Base-by-base conservation (phyloP, 176 grass and related monocot genomes). In the Lolium rigidum region DNA sequence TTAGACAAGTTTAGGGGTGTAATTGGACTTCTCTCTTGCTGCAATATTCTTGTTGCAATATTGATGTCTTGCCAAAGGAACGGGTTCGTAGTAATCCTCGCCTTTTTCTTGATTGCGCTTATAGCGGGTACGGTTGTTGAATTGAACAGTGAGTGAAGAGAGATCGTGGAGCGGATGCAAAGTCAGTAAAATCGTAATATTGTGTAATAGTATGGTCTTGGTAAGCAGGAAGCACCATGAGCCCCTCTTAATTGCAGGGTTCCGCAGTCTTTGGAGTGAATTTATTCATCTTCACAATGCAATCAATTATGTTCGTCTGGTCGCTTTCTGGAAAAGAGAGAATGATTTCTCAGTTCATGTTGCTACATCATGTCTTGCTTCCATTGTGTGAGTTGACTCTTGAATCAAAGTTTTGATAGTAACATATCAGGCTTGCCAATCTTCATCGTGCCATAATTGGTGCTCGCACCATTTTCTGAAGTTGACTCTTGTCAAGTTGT, bases 361-460 rank as follows among this genome's bases (percentile, higher is more conserved):
- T 17, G 51, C 31, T 17, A 55, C 51, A 6, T 55, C 44, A 59
- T 13, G 31, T 44, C 31, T 49, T 22, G 31, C 18, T 1, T 46
- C 20, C 18, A 18, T 47, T 86, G 46, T 35, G 22, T 59, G 25
- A 72, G 66, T 62, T 73, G 84, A 73, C 26, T 43, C 83, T 68
- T n/a, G 51, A 25, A 61, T 15, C 43, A 7, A 18, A 39, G 6
- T 1, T 9, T 25, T 25, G 83, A 85, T 41, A 77, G 60, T 59
- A 39, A 85, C 83, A 54, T 26, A n/a, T 55, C 20, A 7, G 43
- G 9, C 70, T 20, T 81, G 68, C 26, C 43, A 79, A 73, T 25
- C 7, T 25, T 84, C 25, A 76, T 84, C 41, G 74, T 63, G 75
- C 44, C 57, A 65, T 50, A 41, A 15, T 13, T 52, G 76, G 67